Evolutionary conservation across 1,139 yeast species (phyloP), one percentile per base, ranked within the genome.

Genomic region (Arxiozyma bovina): DNA sequence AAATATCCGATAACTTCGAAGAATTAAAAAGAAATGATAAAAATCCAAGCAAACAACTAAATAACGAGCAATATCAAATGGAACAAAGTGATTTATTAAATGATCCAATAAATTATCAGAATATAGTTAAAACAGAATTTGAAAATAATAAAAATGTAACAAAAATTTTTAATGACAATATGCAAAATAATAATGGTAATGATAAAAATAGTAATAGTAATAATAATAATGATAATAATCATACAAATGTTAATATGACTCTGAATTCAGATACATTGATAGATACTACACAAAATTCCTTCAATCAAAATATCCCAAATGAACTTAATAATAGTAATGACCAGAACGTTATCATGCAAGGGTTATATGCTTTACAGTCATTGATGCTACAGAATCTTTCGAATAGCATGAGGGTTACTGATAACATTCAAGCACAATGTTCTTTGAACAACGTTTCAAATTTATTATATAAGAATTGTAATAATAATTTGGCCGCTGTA

Each of bases 401-500:
- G 3, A 30, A 30, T 30, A 30, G 15, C 34, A 9, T 30, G 12
- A 11, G 34, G 12, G 34, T 8, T 30, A 30, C 4, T 30, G 15
- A 30, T 30, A 30, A 30, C 34, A 30, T 50, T 3, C 49, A 45
- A 21, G 49, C 52, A 34, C 42, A 34, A 44, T 18, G 40, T 11
- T 45, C 52, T 9, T 48, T 48, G 8, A 48, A 45, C 6, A 44
- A 48, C n/a, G 49, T 48, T 4, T 25, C 25, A 21, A 40, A 45
- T 22, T 30, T 47, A 42, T 20, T 20, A 9, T 8, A 21, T 38
- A 41, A 45, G 12, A 50, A 45, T 30, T 25, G 45, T 40, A 50
- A 45, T 42, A 45, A 38, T 40, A 45, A 40, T 45, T 15, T 34
- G 12, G n/a, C 40, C 4, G n/a, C 40, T 34, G 6, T 34, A 34